Conservation (phyloP, 2,329 filamentous ascomycete species). For the Tolypocladium cylindrosporum region DNA sequence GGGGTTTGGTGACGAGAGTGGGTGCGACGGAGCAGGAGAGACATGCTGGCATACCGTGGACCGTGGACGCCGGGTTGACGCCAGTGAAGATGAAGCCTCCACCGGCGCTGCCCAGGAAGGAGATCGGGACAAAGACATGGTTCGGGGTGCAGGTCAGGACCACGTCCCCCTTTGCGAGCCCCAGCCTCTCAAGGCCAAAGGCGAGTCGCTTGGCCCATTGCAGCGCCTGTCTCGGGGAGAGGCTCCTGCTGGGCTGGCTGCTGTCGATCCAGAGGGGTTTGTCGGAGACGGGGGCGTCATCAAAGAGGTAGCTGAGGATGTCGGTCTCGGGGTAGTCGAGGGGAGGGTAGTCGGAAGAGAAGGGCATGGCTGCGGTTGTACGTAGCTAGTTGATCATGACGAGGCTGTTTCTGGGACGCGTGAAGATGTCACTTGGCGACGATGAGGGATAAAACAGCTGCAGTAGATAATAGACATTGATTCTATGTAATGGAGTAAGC, state of each 20-base stretch:
- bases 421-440: neutral
- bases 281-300: slow-evolving; percentile 17
- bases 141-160: slow-evolving; percentile 45
- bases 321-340: slow-evolving; percentile 36
- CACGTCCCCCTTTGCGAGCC: slow-evolving; percentile 36
- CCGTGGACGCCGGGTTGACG: slow-evolving; percentile 41
- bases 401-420: neutral
- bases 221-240: slow-evolving; percentile 37
- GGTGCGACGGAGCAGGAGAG: neutral
- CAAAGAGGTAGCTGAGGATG: slow-evolving; percentile 21
- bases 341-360: slow-evolving; percentile 30
- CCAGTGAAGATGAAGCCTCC: slow-evolving; percentile 43
- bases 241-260: slow-evolving; percentile 27
- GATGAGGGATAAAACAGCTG: neutral
- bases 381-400: neutral
- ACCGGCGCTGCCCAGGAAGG: slow-evolving; percentile 43
- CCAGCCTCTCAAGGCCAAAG: slow-evolving; percentile 34
- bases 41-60: slow-evolving; percentile 24
- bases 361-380: slow-evolving; percentile 22
- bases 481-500: too few relatives aligned
- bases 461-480: neutral
- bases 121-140: slow-evolving; percentile 43
- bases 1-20: neutral
- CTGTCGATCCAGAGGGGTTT: slow-evolving; percentile 45
- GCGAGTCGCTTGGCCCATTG: slow-evolving; percentile 42